Evolutionary conservation across 495 filamentous ascomycete species (phyloP).

Genomic region (Usnea hakonensis): DNA sequence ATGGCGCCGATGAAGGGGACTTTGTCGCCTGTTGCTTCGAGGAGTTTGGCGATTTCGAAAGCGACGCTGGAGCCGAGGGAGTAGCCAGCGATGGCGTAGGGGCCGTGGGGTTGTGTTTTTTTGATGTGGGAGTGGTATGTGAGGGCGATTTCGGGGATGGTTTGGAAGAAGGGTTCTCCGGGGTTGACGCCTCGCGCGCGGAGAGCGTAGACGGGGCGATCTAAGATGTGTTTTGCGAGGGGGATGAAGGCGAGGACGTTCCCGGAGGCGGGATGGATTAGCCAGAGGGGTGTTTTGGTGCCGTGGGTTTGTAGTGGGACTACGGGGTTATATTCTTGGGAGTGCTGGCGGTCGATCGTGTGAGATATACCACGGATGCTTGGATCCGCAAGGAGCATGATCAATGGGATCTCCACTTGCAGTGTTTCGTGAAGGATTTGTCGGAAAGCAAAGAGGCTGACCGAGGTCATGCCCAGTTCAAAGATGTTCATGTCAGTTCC

Average conservation of each 20-base stretch:
- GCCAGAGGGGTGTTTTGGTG: slow-evolving; percentile 44
- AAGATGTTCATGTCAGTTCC: slow-evolving; percentile 31
- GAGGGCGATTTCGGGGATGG: slow-evolving; percentile 29
- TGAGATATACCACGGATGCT: slow-evolving; percentile 30
- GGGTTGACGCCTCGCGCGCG: slow-evolving; percentile 45
- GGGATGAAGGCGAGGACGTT: slow-evolving; percentile 50
- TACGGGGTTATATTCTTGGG: slow-evolving; percentile 40
- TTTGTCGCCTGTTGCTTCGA: slow-evolving; percentile 27
- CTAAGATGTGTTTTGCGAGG: slow-evolving; percentile 37
- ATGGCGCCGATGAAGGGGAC: slow-evolving; percentile 28
- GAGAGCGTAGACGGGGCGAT: slow-evolving; percentile 47
- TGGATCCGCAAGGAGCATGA: slow-evolving; percentile 35
- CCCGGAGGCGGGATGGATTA: slow-evolving; percentile 50
- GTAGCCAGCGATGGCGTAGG: slow-evolving; percentile 52
- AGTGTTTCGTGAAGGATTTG: slow-evolving; percentile 17
- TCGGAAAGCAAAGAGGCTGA: slow-evolving; percentile 35
- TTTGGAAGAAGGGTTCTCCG: slow-evolving; percentile 31
- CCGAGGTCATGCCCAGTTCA: slow-evolving; percentile 37
- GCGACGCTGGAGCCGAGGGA: slow-evolving; percentile 45
- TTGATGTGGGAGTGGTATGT: slow-evolving; percentile 41
- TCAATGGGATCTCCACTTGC: slow-evolving; percentile 26
- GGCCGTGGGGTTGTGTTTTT: slow-evolving; percentile 40
- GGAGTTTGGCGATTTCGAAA: slow-evolving; percentile 45
- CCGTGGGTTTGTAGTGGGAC: slow-evolving; percentile 36
- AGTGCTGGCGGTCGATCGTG: slow-evolving; percentile 19